phyloP scores from a whole-genome alignment of 1,139 yeast species.

The Zygoascus sp. region DNA sequence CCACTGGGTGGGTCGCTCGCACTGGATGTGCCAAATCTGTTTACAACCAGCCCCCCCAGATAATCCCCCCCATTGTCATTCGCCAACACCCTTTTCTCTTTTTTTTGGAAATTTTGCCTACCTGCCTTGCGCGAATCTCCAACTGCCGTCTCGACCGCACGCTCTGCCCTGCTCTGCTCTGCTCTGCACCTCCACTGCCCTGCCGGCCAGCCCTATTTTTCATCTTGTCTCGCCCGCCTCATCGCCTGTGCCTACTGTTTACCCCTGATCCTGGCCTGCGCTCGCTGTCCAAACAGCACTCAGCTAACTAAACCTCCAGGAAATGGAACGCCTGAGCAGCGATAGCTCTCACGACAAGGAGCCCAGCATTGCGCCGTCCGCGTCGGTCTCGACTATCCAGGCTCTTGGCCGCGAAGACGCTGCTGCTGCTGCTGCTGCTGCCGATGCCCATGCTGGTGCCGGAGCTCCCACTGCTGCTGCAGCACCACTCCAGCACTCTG shows the following conservation, averaged over 20 bases:
- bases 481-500: neutral
- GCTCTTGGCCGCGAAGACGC: neutral
- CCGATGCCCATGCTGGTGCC: neutral
- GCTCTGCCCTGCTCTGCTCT: neutral
- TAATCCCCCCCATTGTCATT: neutral
- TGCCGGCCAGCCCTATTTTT: neutral
- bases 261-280: neutral
- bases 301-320: constrained; percentile 1
- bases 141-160: neutral
- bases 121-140: no score
- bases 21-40: no score
- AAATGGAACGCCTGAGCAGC: constrained; percentile 11
- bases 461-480: neutral
- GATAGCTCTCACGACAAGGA: neutral
- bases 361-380: constrained; percentile 1
- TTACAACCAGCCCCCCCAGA: constrained; percentile 1
- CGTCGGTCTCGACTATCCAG: constrained; percentile 7
- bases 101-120: no score
- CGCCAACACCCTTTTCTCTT: neutral
- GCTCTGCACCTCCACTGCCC: neutral
- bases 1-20: no score
- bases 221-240: neutral
- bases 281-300: neutral
- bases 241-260: neutral
- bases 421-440: neutral